Percentiles rank a stretch among this genome's conserved stretches.
Conservation (phyloP, 176 grass and related monocot species). For the Coix lacrymajobi region DNA sequence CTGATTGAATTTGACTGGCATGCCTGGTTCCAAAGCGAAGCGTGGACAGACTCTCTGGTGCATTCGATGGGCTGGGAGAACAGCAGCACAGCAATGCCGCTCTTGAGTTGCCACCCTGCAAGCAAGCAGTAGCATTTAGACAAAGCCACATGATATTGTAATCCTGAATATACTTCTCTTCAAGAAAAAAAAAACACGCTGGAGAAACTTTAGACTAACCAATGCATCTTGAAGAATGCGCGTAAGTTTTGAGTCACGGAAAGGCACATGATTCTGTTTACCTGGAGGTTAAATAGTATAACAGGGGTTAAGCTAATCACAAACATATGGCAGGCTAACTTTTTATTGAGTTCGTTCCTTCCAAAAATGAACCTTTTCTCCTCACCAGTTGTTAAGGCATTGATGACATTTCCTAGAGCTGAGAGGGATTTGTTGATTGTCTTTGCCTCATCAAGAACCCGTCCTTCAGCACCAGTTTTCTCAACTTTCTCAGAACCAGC, state of each 20-base stretch:
- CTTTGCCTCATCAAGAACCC: slow-evolving; percentile 86
- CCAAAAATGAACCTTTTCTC: neutral
- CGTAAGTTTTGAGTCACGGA: slow-evolving; percentile 84
- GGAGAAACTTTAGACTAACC: slow-evolving; percentile 44
- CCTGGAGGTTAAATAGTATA: slow-evolving; percentile 39
- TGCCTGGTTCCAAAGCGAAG: slow-evolving; percentile 88
- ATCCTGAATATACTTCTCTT: neutral
- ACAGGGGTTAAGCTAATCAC: slow-evolving; percentile 2
- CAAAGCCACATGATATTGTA: neutral
- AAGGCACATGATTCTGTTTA: slow-evolving; percentile 83
- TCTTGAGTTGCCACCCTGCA: slow-evolving; percentile 87
- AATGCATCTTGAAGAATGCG: slow-evolving; percentile 94
- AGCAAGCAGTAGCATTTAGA: slow-evolving; percentile 16
- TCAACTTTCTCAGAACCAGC: slow-evolving; percentile 94
- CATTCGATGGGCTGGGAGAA: slow-evolving; percentile 74
- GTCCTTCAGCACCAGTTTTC: slow-evolving; percentile 77
- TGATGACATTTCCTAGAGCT: slow-evolving; percentile 85
- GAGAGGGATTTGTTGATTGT: slow-evolving; percentile 94
- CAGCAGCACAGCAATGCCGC: slow-evolving; percentile 86
- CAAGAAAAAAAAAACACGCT: neutral
- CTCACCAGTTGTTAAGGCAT: slow-evolving; percentile 79
- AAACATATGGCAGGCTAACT: neutral
- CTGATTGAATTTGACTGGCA: neutral
- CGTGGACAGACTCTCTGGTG: slow-evolving; percentile 72
- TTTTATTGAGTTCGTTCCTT: neutral